Conservation (phyloP, 2,329 filamentous ascomycete species). For the Penicillium sp. region DNA sequence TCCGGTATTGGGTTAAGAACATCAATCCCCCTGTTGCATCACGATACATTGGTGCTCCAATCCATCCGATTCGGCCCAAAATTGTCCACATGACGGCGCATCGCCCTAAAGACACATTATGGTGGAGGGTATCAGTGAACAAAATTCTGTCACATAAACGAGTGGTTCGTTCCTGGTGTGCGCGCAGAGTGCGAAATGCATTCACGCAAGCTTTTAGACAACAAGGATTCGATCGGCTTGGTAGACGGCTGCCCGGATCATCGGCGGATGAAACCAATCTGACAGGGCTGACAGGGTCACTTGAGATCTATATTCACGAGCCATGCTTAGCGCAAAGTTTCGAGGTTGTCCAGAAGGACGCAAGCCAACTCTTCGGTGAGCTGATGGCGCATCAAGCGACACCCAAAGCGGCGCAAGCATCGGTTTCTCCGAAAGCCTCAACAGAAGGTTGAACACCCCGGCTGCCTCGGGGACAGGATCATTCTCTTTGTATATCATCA, state of each 20-base stretch:
- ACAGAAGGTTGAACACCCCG: neutral
- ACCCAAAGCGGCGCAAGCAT: constrained; percentile 3
- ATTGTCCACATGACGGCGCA: constrained; percentile 38
- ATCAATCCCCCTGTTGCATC: constrained; percentile 29
- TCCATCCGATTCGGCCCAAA: constrained; percentile 41
- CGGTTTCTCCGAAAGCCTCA: neutral
- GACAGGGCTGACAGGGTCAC: constrained; percentile 35
- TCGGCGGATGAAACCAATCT: neutral
- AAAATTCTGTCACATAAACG: constrained; percentile 37
- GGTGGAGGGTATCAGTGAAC: constrained; percentile 48
- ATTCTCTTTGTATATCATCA: constrained; percentile 6
- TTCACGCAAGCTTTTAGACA: constrained; percentile 49
- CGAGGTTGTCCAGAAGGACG: constrained; percentile 27
- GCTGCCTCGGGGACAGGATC: neutral
- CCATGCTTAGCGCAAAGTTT: constrained; percentile 22
- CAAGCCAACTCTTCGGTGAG: constrained; percentile 11
- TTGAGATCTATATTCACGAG: constrained; percentile 32
- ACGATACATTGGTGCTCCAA: constrained; percentile 30
- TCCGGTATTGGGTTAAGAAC: constrained; percentile 28
- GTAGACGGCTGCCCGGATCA: constrained; percentile 8
- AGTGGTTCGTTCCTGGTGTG: constrained; percentile 51
- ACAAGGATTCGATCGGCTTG: constrained; percentile 47
- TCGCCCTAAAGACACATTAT: constrained; percentile 47
- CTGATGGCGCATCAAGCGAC: constrained; percentile 9
- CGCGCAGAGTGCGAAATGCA: constrained; percentile 47